Evolutionary conservation across 148 eudicot genomes (phyloP).

Genomic region (Rhododendron molle): DNA sequence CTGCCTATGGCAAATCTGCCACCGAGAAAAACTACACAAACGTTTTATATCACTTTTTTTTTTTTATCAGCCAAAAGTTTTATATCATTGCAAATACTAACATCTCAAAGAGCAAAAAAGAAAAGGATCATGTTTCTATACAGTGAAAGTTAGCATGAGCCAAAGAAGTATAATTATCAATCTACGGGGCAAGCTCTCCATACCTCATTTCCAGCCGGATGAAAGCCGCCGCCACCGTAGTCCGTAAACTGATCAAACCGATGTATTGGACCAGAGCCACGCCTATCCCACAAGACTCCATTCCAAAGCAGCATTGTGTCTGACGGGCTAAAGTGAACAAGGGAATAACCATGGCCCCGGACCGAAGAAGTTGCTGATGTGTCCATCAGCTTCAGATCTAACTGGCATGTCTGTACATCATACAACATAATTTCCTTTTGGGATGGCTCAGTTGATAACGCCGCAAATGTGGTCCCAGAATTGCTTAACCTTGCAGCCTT

Average conservation of each 20-base stretch:
- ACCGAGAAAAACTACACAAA: background rate
- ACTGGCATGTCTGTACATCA: constrained; percentile 62
- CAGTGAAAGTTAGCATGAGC: background rate
- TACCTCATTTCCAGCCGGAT: constrained; percentile 99
- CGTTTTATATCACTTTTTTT: background rate
- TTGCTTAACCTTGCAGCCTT: constrained; percentile 74
- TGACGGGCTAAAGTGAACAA: constrained; percentile 76
- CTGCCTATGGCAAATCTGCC: background rate
- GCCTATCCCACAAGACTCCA: constrained; percentile 91
- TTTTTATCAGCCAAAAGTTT: background rate
- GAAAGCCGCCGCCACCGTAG: constrained; percentile 97
- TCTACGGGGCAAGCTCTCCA: background rate
- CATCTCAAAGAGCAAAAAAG: background rate
- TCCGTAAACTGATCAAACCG: constrained; percentile 91
- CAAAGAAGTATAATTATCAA: background rate
- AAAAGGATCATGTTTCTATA: background rate
- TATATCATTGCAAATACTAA: background rate
- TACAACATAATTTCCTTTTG: constrained; percentile 72
- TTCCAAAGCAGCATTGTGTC: constrained; percentile 89
- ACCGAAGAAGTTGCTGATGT: constrained; percentile 44
- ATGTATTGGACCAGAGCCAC: constrained; percentile 57
- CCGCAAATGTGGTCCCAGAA: constrained; percentile 66
- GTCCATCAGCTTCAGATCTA: constrained; percentile 66
- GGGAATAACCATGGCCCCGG: constrained; percentile 65
- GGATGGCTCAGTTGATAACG: constrained; percentile 63